These are phyloP conservation scores for Ophiostoma sp. DNA, from an alignment of 2,329 filamentous ascomycete genomes.

Conservation along the genomic window DNA sequence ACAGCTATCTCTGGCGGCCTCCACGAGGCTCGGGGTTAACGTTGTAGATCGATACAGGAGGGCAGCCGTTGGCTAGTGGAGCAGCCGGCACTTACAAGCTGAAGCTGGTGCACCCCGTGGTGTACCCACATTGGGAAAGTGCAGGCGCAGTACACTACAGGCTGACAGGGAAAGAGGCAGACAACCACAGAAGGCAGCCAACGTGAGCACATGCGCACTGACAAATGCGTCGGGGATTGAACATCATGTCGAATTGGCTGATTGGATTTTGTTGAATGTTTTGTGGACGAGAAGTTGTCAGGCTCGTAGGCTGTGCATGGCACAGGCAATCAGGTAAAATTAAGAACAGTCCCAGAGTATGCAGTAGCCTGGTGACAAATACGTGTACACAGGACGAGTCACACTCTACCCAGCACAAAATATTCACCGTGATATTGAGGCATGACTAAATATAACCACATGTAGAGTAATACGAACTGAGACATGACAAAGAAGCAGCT, in stretches of 20 bases:
- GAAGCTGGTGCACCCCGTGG: slow-evolving; percentile 7
- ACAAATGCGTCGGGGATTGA: background rate
- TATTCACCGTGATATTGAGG: background rate
- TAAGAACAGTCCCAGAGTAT: background rate
- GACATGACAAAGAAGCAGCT: background rate
- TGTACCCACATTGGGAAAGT: slow-evolving; percentile 14
- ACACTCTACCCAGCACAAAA: background rate
- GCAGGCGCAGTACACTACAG: background rate
- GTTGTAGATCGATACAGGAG: slow-evolving; percentile 9
- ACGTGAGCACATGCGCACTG: background rate
- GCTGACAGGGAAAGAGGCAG: background rate
- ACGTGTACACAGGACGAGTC: background rate
- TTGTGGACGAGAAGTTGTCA: no score
- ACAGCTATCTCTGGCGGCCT: slow-evolving; percentile 11
- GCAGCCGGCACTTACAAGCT: slow-evolving; percentile 16
- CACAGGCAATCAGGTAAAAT: background rate
- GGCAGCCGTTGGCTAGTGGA: background rate
- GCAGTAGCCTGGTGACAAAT: background rate
- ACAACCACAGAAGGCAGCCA: background rate
- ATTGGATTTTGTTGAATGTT: no score
- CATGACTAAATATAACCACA: background rate
- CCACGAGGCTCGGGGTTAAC: slow-evolving; percentile 13
- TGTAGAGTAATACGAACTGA: background rate
- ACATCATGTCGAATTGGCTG: background rate
- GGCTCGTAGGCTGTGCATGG: background rate